Evolutionary conservation across 352 stramenopile genomes (phyloP), one percentile per base, ranked within the genome.

Genomic region (Phytopythium delawarense): DNA sequence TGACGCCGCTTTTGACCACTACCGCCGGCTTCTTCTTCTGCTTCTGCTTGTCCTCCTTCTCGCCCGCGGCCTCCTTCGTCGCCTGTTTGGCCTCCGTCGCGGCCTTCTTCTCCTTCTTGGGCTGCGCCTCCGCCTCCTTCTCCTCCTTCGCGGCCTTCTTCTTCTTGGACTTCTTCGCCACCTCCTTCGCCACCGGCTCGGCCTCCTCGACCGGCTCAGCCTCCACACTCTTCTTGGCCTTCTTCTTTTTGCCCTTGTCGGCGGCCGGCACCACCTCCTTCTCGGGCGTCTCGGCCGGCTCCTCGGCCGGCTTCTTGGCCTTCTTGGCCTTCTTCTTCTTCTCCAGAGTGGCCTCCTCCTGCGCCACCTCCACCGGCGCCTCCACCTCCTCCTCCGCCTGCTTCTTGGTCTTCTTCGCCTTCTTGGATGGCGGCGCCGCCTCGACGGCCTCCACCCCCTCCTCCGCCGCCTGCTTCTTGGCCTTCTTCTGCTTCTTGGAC

Each of bases 1-100:
- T 88, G 57, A 87, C 75, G 32, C 84, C 82, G 44, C 80, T 93
- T 50, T 75, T 86, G 34, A 78, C 71, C 11, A 93, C 67, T 0
- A 73, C 63, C 34, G 70, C 59, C 42, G 72, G 65, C 39, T 63
- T 62, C 11, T 63, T 62, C 11, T 72, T 70, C 66, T 78, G 7
- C 35, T 65, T 53, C 20, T 20, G 11, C 37, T 44, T 16, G 13
- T 7, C 37, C 37, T 44, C 18, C 1, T 20, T 18, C 37, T 39
- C 23, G 5, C 11, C 16, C 50, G 25, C 25, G 25, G 25, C 25
- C 25, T 30, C 25, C 25, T 79, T 73, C 1, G 32, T 9, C 40
- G 69, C 61, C 56, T 77, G 57, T 54, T 70, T 70, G 0, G 45
- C 54, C 12, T 61, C 25, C 30, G 54, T 35, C 18, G 23, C 35